phyloP scores from a whole-genome alignment of 2,329 filamentous ascomycete species.

The Parastagonospora nodorum region DNA sequence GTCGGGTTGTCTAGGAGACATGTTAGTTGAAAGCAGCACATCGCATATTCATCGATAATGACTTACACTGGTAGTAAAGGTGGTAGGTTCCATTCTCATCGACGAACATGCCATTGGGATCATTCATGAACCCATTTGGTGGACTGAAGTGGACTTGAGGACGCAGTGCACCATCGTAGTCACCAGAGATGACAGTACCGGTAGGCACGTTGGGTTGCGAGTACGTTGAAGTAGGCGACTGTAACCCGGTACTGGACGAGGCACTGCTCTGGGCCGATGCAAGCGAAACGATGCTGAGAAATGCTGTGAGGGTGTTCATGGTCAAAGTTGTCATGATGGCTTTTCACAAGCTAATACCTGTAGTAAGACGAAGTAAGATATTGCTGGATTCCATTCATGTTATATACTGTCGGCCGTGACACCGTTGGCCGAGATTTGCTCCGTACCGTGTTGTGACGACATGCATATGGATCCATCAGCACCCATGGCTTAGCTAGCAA shows the following conservation, averaged over 20 bases:
- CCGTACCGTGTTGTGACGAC: background rate
- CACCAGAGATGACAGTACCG: conserved; percentile 46
- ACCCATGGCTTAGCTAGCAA: background rate
- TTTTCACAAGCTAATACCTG: no score
- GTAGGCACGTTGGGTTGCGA: conserved; percentile 32
- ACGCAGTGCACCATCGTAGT: conserved; percentile 49
- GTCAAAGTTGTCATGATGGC: no score
- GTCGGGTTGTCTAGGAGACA: conserved; percentile 54
- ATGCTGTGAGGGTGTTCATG: background rate
- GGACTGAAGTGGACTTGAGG: conserved; percentile 64
- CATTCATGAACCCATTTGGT: conserved; percentile 59
- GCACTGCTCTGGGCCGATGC: conserved; percentile 1
- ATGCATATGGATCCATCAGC: background rate
- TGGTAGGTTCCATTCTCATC: conserved; percentile 65
- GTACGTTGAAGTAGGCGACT: conserved; percentile 19
- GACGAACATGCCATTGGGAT: conserved; percentile 68
- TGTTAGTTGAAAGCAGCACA: background rate
- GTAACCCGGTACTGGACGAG: background rate
- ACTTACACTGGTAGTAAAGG: conserved; percentile 66
- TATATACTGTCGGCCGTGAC: no score
- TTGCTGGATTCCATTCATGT: no score
- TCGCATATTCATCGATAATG: background rate
- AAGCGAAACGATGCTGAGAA: background rate
- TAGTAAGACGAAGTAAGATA: no score
- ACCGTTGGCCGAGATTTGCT: background rate